These are phyloP conservation scores for Aspergillus taichungensis DNA, from an alignment of 495 filamentous ascomycete species.

Conservation along the genomic window DNA sequence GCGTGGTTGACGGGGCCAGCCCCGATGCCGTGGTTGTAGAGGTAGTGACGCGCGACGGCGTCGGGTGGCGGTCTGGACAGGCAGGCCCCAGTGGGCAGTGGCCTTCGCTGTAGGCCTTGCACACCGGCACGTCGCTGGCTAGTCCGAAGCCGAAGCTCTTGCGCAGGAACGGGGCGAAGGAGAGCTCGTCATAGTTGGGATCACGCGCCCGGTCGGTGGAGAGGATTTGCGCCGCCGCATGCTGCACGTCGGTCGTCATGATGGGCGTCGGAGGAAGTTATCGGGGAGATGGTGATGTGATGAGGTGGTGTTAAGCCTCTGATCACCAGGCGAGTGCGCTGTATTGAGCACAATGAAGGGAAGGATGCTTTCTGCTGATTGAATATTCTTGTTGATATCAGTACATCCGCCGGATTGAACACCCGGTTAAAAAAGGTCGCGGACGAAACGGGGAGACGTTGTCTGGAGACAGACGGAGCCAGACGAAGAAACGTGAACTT, in stretches of 20 bases:
- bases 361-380: background rate
- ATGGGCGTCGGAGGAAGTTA: background rate
- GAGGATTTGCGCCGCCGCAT: constrained; percentile 26
- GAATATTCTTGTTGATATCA: background rate
- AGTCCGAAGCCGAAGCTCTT: constrained; percentile 71
- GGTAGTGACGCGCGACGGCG: constrained; percentile 36
- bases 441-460: no score
- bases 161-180: constrained; percentile 67
- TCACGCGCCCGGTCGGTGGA: constrained; percentile 38
- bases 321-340: no score
- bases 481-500: background rate
- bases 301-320: background rate
- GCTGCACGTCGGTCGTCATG: constrained; percentile 33
- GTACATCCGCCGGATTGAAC: no score
- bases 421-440: no score
- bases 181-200: constrained; percentile 53
- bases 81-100: constrained; percentile 69
- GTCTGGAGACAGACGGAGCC: no score
- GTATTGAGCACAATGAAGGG: no score
- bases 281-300: background rate
- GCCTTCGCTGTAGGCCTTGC: constrained; percentile 70
- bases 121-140: constrained; percentile 61
- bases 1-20: constrained; percentile 39
- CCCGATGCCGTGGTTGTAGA: constrained; percentile 48
- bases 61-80: constrained; percentile 61